Conservation (phyloP, 2,329 filamentous ascomycete species). For the Berkeleyomyces rouxiae region DNA sequence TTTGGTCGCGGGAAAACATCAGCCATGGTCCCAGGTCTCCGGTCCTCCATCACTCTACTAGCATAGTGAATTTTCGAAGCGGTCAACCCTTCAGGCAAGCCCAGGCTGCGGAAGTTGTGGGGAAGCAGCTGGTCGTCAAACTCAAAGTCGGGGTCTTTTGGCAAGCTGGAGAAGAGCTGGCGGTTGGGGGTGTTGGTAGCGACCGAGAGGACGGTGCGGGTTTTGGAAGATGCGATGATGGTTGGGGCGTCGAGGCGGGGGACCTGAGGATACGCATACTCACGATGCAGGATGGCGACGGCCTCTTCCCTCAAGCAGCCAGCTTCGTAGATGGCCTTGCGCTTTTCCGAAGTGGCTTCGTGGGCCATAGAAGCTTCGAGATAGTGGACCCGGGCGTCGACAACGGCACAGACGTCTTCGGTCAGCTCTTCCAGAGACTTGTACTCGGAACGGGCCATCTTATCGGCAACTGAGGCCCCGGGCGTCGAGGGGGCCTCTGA, state of each 20-base stretch:
- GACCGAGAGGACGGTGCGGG: constrained; percentile 50
- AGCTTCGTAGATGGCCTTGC: constrained; percentile 13
- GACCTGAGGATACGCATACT: constrained; percentile 33
- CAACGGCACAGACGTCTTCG: constrained; percentile 34
- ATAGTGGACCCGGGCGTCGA: constrained; percentile 32
- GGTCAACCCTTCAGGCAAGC: constrained; percentile 58
- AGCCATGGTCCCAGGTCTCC: constrained; percentile 44
- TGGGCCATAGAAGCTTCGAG: constrained; percentile 24
- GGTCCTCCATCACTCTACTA: constrained; percentile 21
- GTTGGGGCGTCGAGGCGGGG: background rate
- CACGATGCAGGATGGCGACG: constrained; percentile 44
- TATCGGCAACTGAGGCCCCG: constrained; percentile 34
- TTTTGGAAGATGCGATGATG: constrained; percentile 4
- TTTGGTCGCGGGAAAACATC: constrained; percentile 34
- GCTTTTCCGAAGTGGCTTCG: constrained; percentile 13
- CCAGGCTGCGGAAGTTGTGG: constrained; percentile 40
- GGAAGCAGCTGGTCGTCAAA: constrained; percentile 18
- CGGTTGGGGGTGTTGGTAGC: constrained; percentile 58
- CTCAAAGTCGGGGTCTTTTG: constrained; percentile 18
- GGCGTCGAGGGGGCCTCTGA: constrained; percentile 27
- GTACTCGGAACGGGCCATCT: constrained; percentile 35
- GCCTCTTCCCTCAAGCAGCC: constrained; percentile 29
- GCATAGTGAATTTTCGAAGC: constrained; percentile 22
- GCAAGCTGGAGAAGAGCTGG: constrained; percentile 76
- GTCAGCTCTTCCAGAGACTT: constrained; percentile 49